Evolutionary conservation across 805 yeast species (phyloP), one percentile per base, ranked within the genome.

Genomic region (Wickerhamiella cacticola): DNA sequence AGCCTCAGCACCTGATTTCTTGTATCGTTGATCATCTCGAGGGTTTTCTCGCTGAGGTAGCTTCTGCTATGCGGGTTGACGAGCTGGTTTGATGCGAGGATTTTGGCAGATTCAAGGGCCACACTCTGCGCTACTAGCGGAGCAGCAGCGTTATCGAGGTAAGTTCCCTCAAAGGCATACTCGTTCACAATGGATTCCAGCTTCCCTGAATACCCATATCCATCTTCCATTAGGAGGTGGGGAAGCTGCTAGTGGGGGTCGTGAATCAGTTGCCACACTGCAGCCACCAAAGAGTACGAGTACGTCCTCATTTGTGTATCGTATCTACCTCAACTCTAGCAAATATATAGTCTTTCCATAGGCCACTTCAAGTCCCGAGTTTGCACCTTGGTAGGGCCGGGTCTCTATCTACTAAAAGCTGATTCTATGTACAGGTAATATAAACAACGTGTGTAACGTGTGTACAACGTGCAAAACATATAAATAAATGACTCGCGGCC

Each of bases 21-120:
- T 1, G 66, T 55, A 8, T 45, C 31, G 1, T 59, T 57, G 2
- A 70, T 54, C 42, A 61, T 15, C 2, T 39, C 41, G 1, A 59
- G 50, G 0, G 72, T 56, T 5, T 45, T 46, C 21, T 51, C 51
- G 0, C 72, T 68, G 2, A 66, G 50, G n/a, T 52, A 35, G 3
- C 70, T 64, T 15, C 56, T 59, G 5, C 74, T 70, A 49, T 71
- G 75, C 2, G 75, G 73, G 51, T 71, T 71, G 5, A 66, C 70
- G 18, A 57, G 55, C 3, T 64, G 46, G 21, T 52, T 52, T 0
- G 52, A 12, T 8, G 59, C 41, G 29, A 71, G 48, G 5, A 34
- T 41, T 38, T 56, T 53, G 7, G 63, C 55, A 9, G 59, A 48
- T 5, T 48, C 50, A 23, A 57, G 52, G 3, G 69, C 50, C 5